phyloP scores from a whole-genome alignment of 2,329 filamentous ascomycete species.

The Monilinia vaccinii-corymbosi region DNA sequence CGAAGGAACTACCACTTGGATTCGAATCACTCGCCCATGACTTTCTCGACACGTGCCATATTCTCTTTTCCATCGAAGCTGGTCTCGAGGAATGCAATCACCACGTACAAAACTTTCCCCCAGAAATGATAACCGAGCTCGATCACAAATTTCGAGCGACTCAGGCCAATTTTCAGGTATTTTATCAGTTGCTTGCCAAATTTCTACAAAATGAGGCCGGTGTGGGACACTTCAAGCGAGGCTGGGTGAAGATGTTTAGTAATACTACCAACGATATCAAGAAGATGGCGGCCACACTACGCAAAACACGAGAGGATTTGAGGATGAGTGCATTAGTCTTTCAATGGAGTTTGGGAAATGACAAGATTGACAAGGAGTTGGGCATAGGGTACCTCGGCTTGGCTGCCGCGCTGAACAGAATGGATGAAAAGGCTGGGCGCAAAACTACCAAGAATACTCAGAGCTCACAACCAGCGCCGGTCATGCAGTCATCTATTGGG shows the following conservation, averaged over 20 bases:
- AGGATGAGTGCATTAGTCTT: slow-evolving; percentile 56
- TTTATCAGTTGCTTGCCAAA: slow-evolving; percentile 55
- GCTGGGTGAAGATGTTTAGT: slow-evolving; percentile 54
- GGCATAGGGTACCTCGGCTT: slow-evolving; percentile 61
- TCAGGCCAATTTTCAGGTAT: slow-evolving; percentile 50
- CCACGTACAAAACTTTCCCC: slow-evolving; percentile 44
- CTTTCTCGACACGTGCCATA: slow-evolving; percentile 58
- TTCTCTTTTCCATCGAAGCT: slow-evolving; percentile 59
- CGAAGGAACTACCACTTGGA: slow-evolving; percentile 44
- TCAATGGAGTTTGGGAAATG: slow-evolving; percentile 53
- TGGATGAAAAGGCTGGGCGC: slow-evolving; percentile 25
- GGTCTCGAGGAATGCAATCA: slow-evolving; percentile 48
- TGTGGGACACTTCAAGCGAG: slow-evolving; percentile 33
- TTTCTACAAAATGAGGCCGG: slow-evolving; percentile 30
- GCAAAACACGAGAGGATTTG: slow-evolving; percentile 50
- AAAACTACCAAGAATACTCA: neutral
- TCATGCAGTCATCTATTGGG: neutral
- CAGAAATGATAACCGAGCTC: slow-evolving; percentile 54
- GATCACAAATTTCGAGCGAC: slow-evolving; percentile 54
- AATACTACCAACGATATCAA: slow-evolving; percentile 45
- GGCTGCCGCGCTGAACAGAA: slow-evolving; percentile 51
- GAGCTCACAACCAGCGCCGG: neutral
- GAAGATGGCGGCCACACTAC: slow-evolving; percentile 48
- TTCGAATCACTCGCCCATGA: slow-evolving; percentile 53
- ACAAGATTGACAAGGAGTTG: slow-evolving; percentile 48